Conservation (phyloP, 1,139 yeast genomes). For the Magnusiomyces sp. region DNA sequence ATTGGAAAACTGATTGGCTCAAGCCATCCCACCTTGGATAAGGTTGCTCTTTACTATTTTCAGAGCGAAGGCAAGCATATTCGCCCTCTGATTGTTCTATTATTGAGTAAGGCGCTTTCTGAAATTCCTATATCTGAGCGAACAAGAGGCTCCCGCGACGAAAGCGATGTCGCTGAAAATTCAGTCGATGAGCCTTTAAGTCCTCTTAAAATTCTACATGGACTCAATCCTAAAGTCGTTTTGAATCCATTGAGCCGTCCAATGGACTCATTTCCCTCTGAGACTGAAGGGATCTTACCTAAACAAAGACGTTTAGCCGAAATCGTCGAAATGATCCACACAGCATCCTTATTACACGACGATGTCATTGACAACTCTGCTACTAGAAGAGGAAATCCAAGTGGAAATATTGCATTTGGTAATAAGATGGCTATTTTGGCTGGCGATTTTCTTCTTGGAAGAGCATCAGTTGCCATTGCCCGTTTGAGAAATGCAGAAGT, state of each 20-base stretch:
- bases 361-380: constrained; percentile 95
- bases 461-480: constrained; percentile 95
- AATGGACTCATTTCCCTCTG: constrained; percentile 56
- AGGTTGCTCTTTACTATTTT: constrained; percentile 87
- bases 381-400: constrained; percentile 80
- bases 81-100: constrained; percentile 78
- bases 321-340: constrained; percentile 96
- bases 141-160: constrained; percentile 39
- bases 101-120: constrained; percentile 73
- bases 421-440: constrained; percentile 97
- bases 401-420: constrained; percentile 88
- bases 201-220: constrained; percentile 78
- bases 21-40: constrained; percentile 84
- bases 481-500: constrained; percentile 94
- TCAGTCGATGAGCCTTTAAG: constrained; percentile 43
- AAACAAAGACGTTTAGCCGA: constrained; percentile 93
- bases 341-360: constrained; percentile 93
- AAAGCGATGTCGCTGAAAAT: constrained; percentile 26
- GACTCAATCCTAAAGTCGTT: constrained; percentile 72
- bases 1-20: constrained; percentile 83
- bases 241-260: constrained; percentile 80
- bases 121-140: constrained; percentile 67
- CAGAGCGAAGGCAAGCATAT: constrained; percentile 96
- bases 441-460: constrained; percentile 88
- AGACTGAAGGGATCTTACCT: constrained; percentile 58